Conservation (phyloP, 2,329 filamentous ascomycete species). For the Cercospora sp. region DNA sequence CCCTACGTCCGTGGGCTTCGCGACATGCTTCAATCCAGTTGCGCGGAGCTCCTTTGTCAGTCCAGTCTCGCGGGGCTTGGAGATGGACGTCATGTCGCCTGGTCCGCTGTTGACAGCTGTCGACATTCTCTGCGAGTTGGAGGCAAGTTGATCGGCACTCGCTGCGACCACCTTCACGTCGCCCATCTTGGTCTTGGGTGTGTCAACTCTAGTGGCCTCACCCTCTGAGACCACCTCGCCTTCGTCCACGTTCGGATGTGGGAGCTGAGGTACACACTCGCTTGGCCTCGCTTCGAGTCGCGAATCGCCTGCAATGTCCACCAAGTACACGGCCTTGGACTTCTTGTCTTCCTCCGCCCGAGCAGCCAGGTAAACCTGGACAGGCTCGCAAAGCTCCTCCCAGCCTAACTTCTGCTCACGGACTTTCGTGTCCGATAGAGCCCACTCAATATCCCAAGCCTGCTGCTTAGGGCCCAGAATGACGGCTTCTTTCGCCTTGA, state of each 20-base stretch:
- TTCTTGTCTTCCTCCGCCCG: not conserved
- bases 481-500: not conserved
- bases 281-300: not conserved
- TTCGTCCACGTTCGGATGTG: not conserved
- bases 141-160: too few relatives aligned
- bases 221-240: too few relatives aligned
- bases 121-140: too few relatives aligned
- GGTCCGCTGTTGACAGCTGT: too few relatives aligned
- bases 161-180: too few relatives aligned
- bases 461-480: not conserved
- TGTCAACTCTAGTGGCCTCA: too few relatives aligned
- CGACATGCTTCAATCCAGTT: too few relatives aligned
- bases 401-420: not conserved
- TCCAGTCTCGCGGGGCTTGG: too few relatives aligned
- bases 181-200: too few relatives aligned
- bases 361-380: not conserved
- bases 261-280: not conserved
- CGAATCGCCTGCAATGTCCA: not conserved
- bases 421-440: not conserved
- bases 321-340: not conserved
- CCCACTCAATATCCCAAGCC: not conserved
- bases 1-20: too few relatives aligned
- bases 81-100: too few relatives aligned
- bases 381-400: not conserved
- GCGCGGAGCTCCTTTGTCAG: too few relatives aligned